These are phyloP conservation scores for Sclerotinia spermophila DNA, from an alignment of 2,329 filamentous ascomycete species.

Conservation along the genomic window DNA sequence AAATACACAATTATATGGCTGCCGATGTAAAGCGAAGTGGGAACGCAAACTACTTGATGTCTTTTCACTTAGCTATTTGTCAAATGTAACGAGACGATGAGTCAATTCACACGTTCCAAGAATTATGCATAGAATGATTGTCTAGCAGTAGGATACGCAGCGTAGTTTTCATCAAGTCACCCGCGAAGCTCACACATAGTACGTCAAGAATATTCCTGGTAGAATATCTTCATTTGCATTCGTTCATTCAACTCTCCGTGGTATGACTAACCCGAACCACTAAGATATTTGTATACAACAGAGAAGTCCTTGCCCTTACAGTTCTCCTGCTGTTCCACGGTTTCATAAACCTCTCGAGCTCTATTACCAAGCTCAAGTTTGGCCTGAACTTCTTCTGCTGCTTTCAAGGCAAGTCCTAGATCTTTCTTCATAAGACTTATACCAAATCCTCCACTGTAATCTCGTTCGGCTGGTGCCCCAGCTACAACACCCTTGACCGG, in stretches of 20 bases:
- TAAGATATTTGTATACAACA: slow-evolving; percentile 72
- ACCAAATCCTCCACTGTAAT: slow-evolving; percentile 75
- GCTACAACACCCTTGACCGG: slow-evolving; percentile 82
- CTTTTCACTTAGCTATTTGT: not conserved
- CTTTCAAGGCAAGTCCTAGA: slow-evolving; percentile 66
- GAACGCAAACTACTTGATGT: not conserved
- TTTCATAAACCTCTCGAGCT: slow-evolving; percentile 65
- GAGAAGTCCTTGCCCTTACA: slow-evolving; percentile 75
- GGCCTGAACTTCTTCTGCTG: slow-evolving; percentile 64
- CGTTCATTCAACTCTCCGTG: not conserved
- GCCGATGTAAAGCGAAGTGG: not conserved
- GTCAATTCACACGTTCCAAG: not conserved
- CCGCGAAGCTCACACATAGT: not conserved
- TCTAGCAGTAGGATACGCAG: not conserved
- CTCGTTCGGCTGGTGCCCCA: slow-evolving; percentile 68
- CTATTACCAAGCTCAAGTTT: slow-evolving; percentile 60
- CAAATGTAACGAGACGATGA: not conserved
- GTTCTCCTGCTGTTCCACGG: slow-evolving; percentile 56
- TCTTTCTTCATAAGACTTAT: slow-evolving; percentile 80
- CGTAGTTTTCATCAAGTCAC: not conserved
- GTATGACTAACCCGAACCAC: slow-evolving; percentile 31
- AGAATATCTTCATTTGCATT: not conserved
- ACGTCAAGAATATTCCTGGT: not conserved
- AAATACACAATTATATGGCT: not conserved
- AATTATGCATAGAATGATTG: not conserved